Evolutionary conservation across 768 basidiomycete species (phyloP).

Genomic region (Epithele typhae): DNA sequence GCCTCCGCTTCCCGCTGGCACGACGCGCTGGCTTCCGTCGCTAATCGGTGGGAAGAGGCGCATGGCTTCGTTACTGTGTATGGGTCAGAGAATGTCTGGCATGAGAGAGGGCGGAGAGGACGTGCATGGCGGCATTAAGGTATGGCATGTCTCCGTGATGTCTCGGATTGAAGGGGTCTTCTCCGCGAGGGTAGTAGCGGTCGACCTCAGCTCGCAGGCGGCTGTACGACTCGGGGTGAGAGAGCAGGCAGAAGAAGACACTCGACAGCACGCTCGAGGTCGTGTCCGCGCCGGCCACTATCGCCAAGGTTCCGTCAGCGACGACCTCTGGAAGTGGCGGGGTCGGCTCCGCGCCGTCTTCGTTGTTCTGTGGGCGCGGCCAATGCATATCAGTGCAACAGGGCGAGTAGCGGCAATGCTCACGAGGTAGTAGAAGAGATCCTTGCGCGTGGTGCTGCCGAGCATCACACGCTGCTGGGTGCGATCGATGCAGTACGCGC

Average conservation of each 20-base stretch:
- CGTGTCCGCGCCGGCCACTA: conserved; percentile 49
- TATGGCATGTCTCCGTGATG: conserved; percentile 27
- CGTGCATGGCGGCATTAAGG: conserved; percentile 34
- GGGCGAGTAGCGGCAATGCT: not conserved
- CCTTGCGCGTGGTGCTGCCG: conserved; percentile 18
- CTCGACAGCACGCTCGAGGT: conserved; percentile 36
- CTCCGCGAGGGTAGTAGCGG: conserved; percentile 22
- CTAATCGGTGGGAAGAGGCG: conserved; percentile 41
- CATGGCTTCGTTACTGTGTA: conserved; percentile 40
- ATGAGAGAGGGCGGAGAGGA: not conserved
- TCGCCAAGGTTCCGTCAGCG: conserved; percentile 34
- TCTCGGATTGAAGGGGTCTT: conserved; percentile 23
- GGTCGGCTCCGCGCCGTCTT: conserved; percentile 24
- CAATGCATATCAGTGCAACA: not conserved
- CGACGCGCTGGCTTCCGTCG: conserved; percentile 38
- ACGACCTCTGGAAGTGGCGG: conserved; percentile 28
- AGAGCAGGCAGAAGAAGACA: conserved; percentile 36
- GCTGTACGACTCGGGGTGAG: conserved; percentile 31
- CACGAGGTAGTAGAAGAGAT: conserved; percentile 45
- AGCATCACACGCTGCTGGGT: conserved; percentile 14
- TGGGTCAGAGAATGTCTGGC: not conserved
- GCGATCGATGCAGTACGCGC: conserved; percentile 16
- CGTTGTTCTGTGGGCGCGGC: conserved; percentile 15
- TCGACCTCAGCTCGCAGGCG: conserved; percentile 42
- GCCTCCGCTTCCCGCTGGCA: conserved; percentile 25